phyloP scores from a whole-genome alignment of 768 basidiomycete species.

The Sporobolomyces phaffii region DNA sequence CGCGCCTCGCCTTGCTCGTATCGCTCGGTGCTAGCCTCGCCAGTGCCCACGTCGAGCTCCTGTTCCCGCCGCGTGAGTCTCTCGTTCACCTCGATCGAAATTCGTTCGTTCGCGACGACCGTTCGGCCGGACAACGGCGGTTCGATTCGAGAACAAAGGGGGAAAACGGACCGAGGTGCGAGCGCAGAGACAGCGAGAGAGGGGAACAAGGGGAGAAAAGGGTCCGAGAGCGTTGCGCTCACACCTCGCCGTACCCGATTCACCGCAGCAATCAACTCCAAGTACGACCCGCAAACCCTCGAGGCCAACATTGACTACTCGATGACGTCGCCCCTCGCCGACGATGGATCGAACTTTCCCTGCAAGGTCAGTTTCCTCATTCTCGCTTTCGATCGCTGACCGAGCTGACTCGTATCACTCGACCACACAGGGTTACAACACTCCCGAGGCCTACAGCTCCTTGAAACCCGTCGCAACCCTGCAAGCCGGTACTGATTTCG shows the following conservation, averaged over 20 bases:
- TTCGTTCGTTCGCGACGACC: too few relatives aligned
- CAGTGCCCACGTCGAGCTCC: conserved; percentile 13
- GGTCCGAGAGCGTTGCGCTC: neutral
- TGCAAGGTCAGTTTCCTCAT: conserved; percentile 44
- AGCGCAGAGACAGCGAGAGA: too few relatives aligned
- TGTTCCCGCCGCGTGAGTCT: conserved; percentile 24
- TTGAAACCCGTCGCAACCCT: conserved; percentile 44
- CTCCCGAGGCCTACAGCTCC: conserved; percentile 1
- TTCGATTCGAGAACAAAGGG: too few relatives aligned
- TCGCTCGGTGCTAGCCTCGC: neutral
- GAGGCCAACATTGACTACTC: conserved; percentile 45
- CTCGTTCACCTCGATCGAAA: too few relatives aligned
- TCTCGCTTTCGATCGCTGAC: neutral
- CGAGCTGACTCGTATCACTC: conserved; percentile 38
- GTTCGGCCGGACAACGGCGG: too few relatives aligned
- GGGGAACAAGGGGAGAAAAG: neutral
- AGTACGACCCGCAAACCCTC: conserved; percentile 40
- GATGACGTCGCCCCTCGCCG: conserved; percentile 45
- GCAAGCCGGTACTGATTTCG: conserved; percentile 44
- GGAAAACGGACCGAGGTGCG: too few relatives aligned
- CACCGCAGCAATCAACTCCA: conserved; percentile 26
- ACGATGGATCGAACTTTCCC: conserved; percentile 45
- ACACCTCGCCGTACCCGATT: neutral
- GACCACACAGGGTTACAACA: conserved; percentile 36
- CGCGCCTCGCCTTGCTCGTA: neutral